A percentile compares a stretch with the other conserved stretches of the same genome.
phyloP scores from a whole-genome alignment of 345 rosid species.

The Clarkia xantiana region DNA sequence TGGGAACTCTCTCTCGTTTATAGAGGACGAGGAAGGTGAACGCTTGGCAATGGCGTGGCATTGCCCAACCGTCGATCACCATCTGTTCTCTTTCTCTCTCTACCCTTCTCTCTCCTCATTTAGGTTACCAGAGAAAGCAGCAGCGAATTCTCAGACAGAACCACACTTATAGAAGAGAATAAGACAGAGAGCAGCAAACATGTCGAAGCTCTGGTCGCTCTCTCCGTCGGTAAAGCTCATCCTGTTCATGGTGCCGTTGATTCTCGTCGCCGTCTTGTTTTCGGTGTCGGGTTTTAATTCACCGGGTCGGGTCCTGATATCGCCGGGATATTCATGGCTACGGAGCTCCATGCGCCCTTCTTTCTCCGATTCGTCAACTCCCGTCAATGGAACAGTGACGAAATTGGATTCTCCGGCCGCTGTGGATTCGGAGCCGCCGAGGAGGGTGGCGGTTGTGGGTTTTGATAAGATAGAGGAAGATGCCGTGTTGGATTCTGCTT shows the following conservation, averaged over 20 bases:
- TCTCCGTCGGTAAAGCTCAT: constrained; percentile 23
- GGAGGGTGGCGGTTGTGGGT: neutral
- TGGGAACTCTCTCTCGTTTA: too few relatives aligned
- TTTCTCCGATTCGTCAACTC: neutral
- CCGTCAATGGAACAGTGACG: neutral
- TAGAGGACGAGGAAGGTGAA: too few relatives aligned
- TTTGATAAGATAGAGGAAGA: neutral
- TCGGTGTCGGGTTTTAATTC: constrained; percentile 18
- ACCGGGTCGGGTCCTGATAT: constrained; percentile 6
- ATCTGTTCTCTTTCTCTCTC: too few relatives aligned
- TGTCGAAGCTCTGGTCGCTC: constrained; percentile 14
- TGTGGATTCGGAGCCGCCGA: neutral
- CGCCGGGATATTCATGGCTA: constrained; percentile 3
- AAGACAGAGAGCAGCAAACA: constrained; percentile 9
- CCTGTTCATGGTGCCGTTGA: constrained; percentile 30
- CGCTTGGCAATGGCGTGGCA: too few relatives aligned
- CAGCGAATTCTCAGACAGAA: neutral
- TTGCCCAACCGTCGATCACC: too few relatives aligned
- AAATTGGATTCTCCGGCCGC: neutral
- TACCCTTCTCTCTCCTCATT: too few relatives aligned
- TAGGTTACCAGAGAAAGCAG: too few relatives aligned
- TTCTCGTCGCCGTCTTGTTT: constrained; percentile 22
- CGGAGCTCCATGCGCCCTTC: neutral
- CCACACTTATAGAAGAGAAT: neutral
- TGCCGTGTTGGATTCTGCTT: neutral